phyloP scores from a whole-genome alignment of 2,329 filamentous ascomycete species.

The Colletotrichum liriopes region DNA sequence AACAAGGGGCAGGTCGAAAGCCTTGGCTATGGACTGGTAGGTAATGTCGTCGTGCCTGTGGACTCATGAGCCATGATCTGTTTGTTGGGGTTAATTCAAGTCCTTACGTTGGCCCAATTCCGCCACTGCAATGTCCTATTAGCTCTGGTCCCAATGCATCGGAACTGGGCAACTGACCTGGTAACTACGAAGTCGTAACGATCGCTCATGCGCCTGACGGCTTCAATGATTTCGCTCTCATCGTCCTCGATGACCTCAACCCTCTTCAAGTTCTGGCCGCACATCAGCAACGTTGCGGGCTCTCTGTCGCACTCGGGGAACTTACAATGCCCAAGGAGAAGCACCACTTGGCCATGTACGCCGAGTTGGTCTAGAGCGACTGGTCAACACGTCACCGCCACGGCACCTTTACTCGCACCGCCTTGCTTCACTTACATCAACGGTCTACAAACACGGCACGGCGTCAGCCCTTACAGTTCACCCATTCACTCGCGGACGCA shows the following conservation, averaged over 20 bases:
- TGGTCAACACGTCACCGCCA: constrained; percentile 35
- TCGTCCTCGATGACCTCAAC: constrained; percentile 96
- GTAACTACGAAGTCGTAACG: constrained; percentile 97
- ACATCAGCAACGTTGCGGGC: not conserved
- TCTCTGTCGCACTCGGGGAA: not conserved
- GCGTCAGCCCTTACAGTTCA: constrained; percentile 11
- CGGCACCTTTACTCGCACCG: not conserved
- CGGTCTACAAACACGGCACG: constrained; percentile 48
- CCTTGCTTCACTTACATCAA: constrained; percentile 54
- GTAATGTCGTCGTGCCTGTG: constrained; percentile 96
- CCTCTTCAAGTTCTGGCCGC: constrained; percentile 78
- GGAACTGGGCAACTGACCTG: constrained; percentile 59
- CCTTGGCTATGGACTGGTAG: constrained; percentile 93
- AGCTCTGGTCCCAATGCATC: constrained; percentile 11
- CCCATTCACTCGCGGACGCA: not conserved
- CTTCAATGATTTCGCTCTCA: constrained; percentile 90
- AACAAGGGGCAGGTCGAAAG: constrained; percentile 83
- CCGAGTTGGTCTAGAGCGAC: constrained; percentile 72
- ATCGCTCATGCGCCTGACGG: constrained; percentile 86
- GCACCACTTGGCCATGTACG: constrained; percentile 76
- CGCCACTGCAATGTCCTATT: constrained; percentile 71
- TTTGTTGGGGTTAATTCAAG: not conserved
- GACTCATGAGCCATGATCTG: constrained; percentile 10
- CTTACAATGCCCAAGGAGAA: constrained; percentile 73
- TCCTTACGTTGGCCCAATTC: constrained; percentile 92